Evolutionary conservation across 2,329 filamentous ascomycete species (phyloP).

Genomic region (Alternaria metachromatica): DNA sequence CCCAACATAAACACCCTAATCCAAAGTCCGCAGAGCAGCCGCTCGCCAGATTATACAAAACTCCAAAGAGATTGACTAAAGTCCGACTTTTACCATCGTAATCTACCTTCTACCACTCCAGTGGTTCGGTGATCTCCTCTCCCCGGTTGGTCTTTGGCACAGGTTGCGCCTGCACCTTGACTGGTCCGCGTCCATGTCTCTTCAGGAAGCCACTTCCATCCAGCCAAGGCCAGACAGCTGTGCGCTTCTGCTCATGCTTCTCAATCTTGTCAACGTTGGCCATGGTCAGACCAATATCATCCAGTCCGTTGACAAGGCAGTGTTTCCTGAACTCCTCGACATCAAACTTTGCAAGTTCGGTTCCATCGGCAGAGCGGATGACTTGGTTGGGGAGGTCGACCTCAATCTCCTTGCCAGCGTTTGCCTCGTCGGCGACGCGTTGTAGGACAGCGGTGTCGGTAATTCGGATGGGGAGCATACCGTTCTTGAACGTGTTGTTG

Average conservation of each 20-base stretch:
- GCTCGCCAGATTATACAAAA: not conserved
- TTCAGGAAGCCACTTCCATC: constrained; percentile 84
- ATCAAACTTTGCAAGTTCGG: constrained; percentile 78
- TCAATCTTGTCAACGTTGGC: constrained; percentile 89
- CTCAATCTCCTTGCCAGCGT: constrained; percentile 82
- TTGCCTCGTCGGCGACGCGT: constrained; percentile 76
- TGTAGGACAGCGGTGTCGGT: constrained; percentile 70
- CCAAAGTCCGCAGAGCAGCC: constrained; percentile 4
- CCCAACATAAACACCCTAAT: not conserved
- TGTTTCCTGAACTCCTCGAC: constrained; percentile 95
- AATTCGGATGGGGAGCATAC: constrained; percentile 89
- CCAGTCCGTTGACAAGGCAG: constrained; percentile 89
- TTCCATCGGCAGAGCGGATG: constrained; percentile 77
- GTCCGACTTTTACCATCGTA: not conserved
- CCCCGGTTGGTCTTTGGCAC: constrained; percentile 90
- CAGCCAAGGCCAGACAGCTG: constrained; percentile 84
- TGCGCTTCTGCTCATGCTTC: constrained; percentile 79
- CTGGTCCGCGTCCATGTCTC: constrained; percentile 61
- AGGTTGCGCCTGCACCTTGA: constrained; percentile 69
- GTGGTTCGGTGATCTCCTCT: constrained; percentile 80
- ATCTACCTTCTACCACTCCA: constrained; percentile 74
- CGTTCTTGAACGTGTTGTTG: constrained; percentile 99
- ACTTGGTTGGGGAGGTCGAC: constrained; percentile 86
- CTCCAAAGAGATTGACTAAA: not conserved
- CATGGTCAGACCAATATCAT: constrained; percentile 95